These are phyloP conservation scores for Yamadazyma ubonensis DNA, from an alignment of 805 yeast species.

Conservation along the genomic window DNA sequence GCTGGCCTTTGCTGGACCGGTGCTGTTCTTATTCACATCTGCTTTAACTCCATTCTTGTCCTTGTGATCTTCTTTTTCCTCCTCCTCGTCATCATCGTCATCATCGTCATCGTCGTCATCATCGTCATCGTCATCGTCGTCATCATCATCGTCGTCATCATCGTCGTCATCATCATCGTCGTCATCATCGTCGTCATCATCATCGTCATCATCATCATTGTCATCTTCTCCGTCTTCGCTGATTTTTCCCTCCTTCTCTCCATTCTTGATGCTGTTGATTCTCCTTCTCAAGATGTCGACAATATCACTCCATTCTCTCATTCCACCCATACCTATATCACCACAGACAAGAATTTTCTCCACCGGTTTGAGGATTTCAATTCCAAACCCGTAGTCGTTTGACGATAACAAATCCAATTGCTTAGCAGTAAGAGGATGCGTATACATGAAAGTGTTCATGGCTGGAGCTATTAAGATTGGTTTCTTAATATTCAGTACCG, in stretches of 20 bases:
- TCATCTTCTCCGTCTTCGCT: constrained; percentile 35
- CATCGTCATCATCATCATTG: constrained; percentile 38
- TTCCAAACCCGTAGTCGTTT: constrained; percentile 41
- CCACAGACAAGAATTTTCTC: constrained; percentile 49
- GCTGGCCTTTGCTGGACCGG: too few species aligned
- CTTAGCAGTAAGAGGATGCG: constrained; percentile 45
- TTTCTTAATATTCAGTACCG: constrained; percentile 24
- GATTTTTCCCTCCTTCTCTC: constrained; percentile 20
- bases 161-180: constrained; percentile 40
- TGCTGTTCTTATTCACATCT: constrained; percentile 11
- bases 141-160: constrained; percentile 35
- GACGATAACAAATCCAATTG: constrained; percentile 33
- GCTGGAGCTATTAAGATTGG: constrained; percentile 49
- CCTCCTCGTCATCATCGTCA: constrained; percentile 7
- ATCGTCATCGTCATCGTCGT: constrained; percentile 19
- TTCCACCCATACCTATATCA: constrained; percentile 51
- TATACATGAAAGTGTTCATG: constrained; percentile 49
- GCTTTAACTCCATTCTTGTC: not conserved
- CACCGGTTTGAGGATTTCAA: constrained; percentile 45
- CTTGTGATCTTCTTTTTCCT: constrained; percentile 17
- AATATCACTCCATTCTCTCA: constrained; percentile 48
- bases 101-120: too few species aligned
- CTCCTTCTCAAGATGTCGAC: constrained; percentile 42
- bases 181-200: constrained; percentile 38
- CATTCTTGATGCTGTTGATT: constrained; percentile 26